Evolutionary conservation across 805 yeast genomes (phyloP), one percentile per base, ranked within the genome.

Genomic region (Cyberlindnera mississippiensis): DNA sequence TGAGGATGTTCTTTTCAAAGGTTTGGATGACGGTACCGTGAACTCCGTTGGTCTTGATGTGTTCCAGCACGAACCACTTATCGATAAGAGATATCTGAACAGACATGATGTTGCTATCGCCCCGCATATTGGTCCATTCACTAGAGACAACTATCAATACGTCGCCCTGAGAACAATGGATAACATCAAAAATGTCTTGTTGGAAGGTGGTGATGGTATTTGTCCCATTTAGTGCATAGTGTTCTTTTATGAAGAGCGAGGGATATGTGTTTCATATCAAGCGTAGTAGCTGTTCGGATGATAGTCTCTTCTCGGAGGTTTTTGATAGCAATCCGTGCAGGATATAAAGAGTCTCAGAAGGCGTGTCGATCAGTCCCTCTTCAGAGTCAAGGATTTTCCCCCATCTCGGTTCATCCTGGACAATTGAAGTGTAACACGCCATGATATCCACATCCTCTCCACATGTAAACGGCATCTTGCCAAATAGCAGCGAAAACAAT

Each of bases 111-210:
- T 84, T 13, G 62, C 80, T 0, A 38, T 52, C 17, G 42, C 52
- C 5, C 95, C 95, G 3, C 93, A 85, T 60, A 53, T 84, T 32
- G 93, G 89, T 0, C 81, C 87, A 20, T 72, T 82, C 7, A 81
- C 88, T 0, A 61, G 65, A 14, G 82, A 80, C 46, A 77, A 77
- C 52, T 73, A 71, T 47, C 67, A 71, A 40, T 61, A 61, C 28
- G 74, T 84, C 26, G 76, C 83, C 1, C 54, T 64, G 4, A 63
- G 65, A 35, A 79, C 86, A 17, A 59, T 85, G 57, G 58, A 70
- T 37, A 84, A 83, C 55, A 73, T 53, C 34, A 40, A 39, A 17
- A 44, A 52, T 22, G 47, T 53, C 2, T 35, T 53, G 3, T 11
- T 46, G 9, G 50, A 45, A 14, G 45, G 40, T 15, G 56, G 55